Conservation (phyloP, 352 stramenopile species). For the Phytopythium delawarense region DNA sequence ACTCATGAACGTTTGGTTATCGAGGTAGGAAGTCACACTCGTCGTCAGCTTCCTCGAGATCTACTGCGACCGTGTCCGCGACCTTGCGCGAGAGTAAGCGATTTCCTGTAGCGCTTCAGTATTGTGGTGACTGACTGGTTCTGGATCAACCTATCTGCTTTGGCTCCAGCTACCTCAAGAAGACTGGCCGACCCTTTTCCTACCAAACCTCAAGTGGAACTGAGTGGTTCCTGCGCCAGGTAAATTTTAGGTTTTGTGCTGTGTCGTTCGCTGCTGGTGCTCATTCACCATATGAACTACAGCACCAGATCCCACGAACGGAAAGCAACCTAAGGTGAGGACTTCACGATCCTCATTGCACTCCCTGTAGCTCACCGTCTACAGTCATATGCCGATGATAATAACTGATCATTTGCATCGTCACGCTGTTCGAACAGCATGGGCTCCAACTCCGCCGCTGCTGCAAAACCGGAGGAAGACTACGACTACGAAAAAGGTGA, state of each 20-base stretch:
- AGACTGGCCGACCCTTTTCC: constrained; percentile 54
- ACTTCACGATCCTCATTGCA: background rate
- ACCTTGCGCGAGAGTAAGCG: constrained; percentile 86
- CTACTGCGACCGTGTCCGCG: constrained; percentile 91
- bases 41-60: constrained; percentile 93
- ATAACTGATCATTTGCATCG: background rate
- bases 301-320: constrained; percentile 63
- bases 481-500: constrained; percentile 84
- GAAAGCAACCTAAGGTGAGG: constrained; percentile 31
- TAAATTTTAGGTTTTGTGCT: constrained; percentile 7
- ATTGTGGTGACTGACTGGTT: background rate
- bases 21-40: constrained; percentile 64
- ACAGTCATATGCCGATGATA: constrained; percentile 19
- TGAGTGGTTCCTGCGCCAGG: constrained; percentile 82
- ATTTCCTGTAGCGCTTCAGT: background rate
- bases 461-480: constrained; percentile 45
- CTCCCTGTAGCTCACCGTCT: constrained; percentile 8
- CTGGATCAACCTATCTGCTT: background rate
- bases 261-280: background rate
- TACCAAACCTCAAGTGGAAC: constrained; percentile 77
- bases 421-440: constrained; percentile 25
- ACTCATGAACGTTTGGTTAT: background rate
- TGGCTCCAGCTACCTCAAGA: constrained; percentile 58
- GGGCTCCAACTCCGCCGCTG: constrained; percentile 34
- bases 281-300: background rate